Base-by-base conservation (phyloP, 257 asterid species). In the Fraxinus excelsior region DNA sequence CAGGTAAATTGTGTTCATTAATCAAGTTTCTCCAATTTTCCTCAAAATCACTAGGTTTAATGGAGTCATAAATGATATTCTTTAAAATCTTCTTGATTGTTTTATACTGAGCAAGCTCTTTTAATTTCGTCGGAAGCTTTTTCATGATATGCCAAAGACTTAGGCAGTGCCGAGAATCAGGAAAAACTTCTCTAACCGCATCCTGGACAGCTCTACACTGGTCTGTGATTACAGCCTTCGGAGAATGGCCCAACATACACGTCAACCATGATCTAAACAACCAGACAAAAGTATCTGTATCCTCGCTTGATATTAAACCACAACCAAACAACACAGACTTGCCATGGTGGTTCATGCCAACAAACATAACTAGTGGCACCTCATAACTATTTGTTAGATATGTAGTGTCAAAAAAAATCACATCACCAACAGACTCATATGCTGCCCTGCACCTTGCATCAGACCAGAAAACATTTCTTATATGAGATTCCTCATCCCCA, bases 391-490 rank as follows among this genome's bases (percentile, higher is more conserved):
- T 76, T 18, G 62, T 67, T 6, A 67, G 3, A 21, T 76, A 75
- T 1, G 73, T 75, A 1, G 74, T 75, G 68, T 75, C 76, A 74
- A 79, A 74, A 1, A 7, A 38, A 21, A 80, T 37, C 1, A 70
- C 76, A 42, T 58, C 80, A 16, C 67, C 65, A 75, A 74, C 29
- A 8, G 28, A 65, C 38, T 74, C 21, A 12, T 60, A 70, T 7
- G 67, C 77, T 0, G 44, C 68, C 18, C 40, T 74, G 25, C 53
- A 68, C 13, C 67, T 40, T 67, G 72, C 46, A 74, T 80, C 73
- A 1, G 56, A 18, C 73, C 35, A 75, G 2, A 80, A 69, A 25
- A 80, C 29, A 75, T 80, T 75, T 11, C 37, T 80, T 42, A 80
- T 32, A 1, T 7, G 62, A n/a, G 46, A 13, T 7, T 69, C 74